A percentile compares a stretch with the other conserved stretches of the same genome.
These are phyloP conservation scores for Zygosaccharomyces pseudobailii DNA, from an alignment of 1,139 yeast species.

Conservation along the genomic window DNA sequence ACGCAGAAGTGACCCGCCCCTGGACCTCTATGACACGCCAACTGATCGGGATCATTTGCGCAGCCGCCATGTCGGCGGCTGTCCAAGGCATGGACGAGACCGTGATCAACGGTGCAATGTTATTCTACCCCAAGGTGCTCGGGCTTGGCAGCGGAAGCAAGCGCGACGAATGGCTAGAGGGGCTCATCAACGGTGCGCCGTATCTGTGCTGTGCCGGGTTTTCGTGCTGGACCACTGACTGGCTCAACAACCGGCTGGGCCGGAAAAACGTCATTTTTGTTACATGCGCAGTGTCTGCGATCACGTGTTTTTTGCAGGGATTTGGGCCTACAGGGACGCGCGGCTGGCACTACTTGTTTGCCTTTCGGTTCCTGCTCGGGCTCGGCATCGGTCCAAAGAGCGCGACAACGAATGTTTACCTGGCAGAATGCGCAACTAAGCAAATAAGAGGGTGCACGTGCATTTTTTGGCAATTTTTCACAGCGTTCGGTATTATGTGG, in stretches of 20 bases:
- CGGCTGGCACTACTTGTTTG: slow-evolving; percentile 68
- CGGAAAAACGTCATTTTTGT: slow-evolving; percentile 69
- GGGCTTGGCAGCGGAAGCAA: slow-evolving; percentile 46
- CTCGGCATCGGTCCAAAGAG: slow-evolving; percentile 78
- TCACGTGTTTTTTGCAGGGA: slow-evolving; percentile 75
- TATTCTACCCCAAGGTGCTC: slow-evolving; percentile 58
- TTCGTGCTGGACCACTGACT: slow-evolving; percentile 73
- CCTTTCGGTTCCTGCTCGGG: slow-evolving; percentile 68
- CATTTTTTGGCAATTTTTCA: slow-evolving; percentile 87
- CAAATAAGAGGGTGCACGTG: slow-evolving; percentile 74
- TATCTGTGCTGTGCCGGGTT: slow-evolving; percentile 67
- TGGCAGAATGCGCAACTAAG: slow-evolving; percentile 79
- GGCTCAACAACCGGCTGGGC: slow-evolving; percentile 57
- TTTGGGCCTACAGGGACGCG: slow-evolving; percentile 42
- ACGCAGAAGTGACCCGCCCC: slow-evolving; percentile 50
- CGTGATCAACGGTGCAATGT: slow-evolving; percentile 77
- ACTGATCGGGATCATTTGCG: slow-evolving; percentile 58
- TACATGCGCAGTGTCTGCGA: slow-evolving; percentile 60
- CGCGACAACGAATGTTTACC: slow-evolving; percentile 75
- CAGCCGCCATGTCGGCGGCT: slow-evolving; percentile 84
- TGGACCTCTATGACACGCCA: slow-evolving; percentile 46
- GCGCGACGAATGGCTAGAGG: slow-evolving; percentile 63
- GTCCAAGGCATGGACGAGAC: slow-evolving; percentile 94
- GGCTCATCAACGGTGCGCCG: slow-evolving; percentile 77
- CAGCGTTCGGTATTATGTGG: slow-evolving; percentile 81